A percentile compares a stretch with the other conserved stretches of the same genome.
Evolutionary conservation across 2,329 filamentous ascomycete genomes (phyloP).

Genomic region (Pestalotiopsis sp.): DNA sequence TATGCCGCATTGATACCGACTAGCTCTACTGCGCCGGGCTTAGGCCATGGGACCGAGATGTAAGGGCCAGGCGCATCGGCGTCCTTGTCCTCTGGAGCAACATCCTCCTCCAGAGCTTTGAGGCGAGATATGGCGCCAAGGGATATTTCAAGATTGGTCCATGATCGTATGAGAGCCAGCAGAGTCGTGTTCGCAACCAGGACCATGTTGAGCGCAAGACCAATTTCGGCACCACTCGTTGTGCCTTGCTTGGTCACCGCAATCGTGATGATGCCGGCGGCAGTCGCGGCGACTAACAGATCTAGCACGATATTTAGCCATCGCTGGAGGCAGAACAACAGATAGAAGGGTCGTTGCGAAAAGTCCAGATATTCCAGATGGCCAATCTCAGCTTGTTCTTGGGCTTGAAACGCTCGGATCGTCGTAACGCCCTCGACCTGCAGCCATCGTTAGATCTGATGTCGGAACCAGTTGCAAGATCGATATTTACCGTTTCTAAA

Average conservation of each 20-base stretch:
- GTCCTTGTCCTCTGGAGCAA: conserved; percentile 19
- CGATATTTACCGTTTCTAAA: conserved; percentile 20
- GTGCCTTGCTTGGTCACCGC: conserved; percentile 23
- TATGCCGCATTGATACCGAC: not conserved
- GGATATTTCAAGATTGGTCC: conserved; percentile 35
- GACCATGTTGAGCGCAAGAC: conserved; percentile 36
- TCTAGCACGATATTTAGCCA: conserved; percentile 55
- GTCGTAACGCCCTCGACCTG: conserved; percentile 42
- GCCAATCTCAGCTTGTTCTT: conserved; percentile 21
- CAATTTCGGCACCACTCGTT: conserved; percentile 29
- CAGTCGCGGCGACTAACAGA: conserved; percentile 46
- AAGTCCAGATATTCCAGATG: conserved; percentile 35
- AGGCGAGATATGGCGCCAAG: conserved; percentile 35
- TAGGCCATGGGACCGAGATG: conserved; percentile 26
- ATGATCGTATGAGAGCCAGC: conserved; percentile 30
- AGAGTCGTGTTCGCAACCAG: conserved; percentile 35
- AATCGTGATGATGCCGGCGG: conserved; percentile 32
- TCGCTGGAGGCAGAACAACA: conserved; percentile 49
- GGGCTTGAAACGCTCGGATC: conserved; percentile 50
- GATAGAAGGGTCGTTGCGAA: conserved; percentile 50
- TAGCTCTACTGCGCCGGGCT: conserved; percentile 30
- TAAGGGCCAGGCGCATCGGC: not conserved
- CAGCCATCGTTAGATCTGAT: not conserved
- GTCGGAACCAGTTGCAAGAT: not conserved
- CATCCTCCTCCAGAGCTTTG: conserved; percentile 27